phyloP scores from a whole-genome alignment of 805 yeast genomes.

The Candida xiaguanensis region DNA sequence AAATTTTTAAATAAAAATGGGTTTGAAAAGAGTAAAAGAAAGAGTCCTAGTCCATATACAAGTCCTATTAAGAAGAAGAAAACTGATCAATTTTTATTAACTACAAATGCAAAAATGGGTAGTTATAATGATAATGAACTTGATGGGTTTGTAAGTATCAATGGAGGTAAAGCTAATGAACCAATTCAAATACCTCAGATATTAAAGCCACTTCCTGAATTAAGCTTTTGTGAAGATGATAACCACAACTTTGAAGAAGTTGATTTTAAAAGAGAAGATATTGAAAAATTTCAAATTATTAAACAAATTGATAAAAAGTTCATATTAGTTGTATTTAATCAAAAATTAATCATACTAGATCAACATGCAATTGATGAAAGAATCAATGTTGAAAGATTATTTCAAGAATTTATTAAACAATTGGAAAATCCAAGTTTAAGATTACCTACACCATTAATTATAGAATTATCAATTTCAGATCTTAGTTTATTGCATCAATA shows the following conservation, averaged over 20 bases:
- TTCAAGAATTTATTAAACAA: conserved; percentile 31
- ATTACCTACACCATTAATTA: conserved; percentile 6
- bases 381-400: conserved; percentile 51
- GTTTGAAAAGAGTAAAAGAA: neutral
- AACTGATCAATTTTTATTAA: conserved; percentile 4
- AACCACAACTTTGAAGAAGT: neutral
- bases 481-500: conserved; percentile 11
- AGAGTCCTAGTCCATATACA: conserved; percentile 2
- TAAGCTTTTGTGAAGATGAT: neutral
- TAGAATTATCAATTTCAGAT: conserved; percentile 8
- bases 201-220: neutral
- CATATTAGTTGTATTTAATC: conserved; percentile 40
- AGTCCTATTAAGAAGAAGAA: conserved; percentile 6
- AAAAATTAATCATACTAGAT: conserved; percentile 48
- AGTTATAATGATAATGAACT: conserved; percentile 6
- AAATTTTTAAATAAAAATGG: conserved; percentile 8
- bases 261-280: conserved; percentile 13
- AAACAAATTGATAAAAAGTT: conserved; percentile 65
- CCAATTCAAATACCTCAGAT: too few species aligned
- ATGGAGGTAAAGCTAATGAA: neutral
- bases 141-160: conserved; percentile 1
- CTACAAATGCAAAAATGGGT: conserved; percentile 6
- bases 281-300: conserved; percentile 30
- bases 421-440: conserved; percentile 12
- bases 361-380: conserved; percentile 89